phyloP scores from a whole-genome alignment of 1,139 yeast species.

The Pichia sp. region DNA sequence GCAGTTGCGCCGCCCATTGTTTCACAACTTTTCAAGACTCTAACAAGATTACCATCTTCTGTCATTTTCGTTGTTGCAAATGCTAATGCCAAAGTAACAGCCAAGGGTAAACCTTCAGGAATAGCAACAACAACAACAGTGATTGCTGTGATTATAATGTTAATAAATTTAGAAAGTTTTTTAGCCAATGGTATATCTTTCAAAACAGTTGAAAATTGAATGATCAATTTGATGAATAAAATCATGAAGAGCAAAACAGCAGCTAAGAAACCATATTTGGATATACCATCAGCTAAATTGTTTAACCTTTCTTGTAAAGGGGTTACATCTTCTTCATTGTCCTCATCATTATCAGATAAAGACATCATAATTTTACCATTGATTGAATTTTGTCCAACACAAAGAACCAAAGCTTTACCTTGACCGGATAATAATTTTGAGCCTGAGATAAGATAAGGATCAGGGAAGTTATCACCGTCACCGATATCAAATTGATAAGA shows the following conservation, averaged over 20 bases:
- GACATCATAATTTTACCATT: constrained; percentile 90
- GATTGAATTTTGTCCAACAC: constrained; percentile 82
- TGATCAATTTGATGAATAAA: constrained; percentile 67
- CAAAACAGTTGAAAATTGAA: constrained; percentile 45
- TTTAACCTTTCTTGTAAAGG: constrained; percentile 84
- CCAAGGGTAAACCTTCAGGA: constrained; percentile 96
- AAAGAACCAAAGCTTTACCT: constrained; percentile 80
- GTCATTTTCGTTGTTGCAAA: constrained; percentile 98
- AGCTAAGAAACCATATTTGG: constrained; percentile 84
- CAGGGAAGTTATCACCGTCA: constrained; percentile 35
- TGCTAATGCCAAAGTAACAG: constrained; percentile 92
- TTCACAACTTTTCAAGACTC: constrained; percentile 90
- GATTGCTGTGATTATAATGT: constrained; percentile 82
- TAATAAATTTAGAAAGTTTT: constrained; percentile 78
- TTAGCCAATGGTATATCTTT: constrained; percentile 49
- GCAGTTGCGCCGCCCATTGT: constrained; percentile 99
- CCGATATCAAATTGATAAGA: constrained; percentile 45
- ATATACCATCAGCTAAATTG: constrained; percentile 82
- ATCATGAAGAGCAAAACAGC: constrained; percentile 74
- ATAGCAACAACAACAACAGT: constrained; percentile 95
- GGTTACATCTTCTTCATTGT: constrained; percentile 52
- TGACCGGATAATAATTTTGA: constrained; percentile 79
- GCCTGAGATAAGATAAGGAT: constrained; percentile 88
- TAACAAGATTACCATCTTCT: constrained; percentile 89
- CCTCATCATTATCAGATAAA: constrained; percentile 50